Evolutionary conservation across 2,329 filamentous ascomycete genomes (phyloP), one percentile per base, ranked within the genome.

Genomic region (Penicillium sp.): DNA sequence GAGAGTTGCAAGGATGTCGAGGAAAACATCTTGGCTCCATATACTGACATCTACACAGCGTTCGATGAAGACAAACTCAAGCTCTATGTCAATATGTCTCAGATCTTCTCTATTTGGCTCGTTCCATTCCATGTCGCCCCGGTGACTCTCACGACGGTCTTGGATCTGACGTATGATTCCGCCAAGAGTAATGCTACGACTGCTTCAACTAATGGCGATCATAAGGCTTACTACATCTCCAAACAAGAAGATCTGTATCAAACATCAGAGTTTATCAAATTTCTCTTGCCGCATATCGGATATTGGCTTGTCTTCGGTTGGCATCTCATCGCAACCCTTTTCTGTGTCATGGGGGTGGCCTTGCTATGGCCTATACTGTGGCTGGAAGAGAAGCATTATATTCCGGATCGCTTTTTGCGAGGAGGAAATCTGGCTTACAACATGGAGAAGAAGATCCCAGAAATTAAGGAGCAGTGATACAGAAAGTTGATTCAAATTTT

Each of bases 241-340:
- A 81, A 79, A 16, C 91, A 96, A 69, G 86, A 95, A 61, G 91
- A 96, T 67, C 74, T 92, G 7, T 96, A 96, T 67, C 89, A 93
- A 65, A 79, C 84, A 0, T 86, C 85, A 45, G 87, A 96, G 61
- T 87, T 86, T 58, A 76, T 93, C 57, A 86, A 87, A 63, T 94
- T 95, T 67, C 63, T 92, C 16, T 65, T 82, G 14, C 84, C 87
- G 9, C 82, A 78, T 10, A 80, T 86, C 0, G 84, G 83, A 0
- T 72, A 77, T 7, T 65, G 82, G 23, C 30, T 87, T 1, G 70
- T 91, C 1, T 78, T 82, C 71, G 59, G 79, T 3, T 88, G 82
- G 80, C 88, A 91, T 68, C 74, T 86, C 18, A 78, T 84, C 49
- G 84, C 84, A 3, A 87, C 88, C 0, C 57, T 82, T 3, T 67